These are phyloP conservation scores for Irpex lacteus DNA, from an alignment of 1,284 basidiomycete genomes.

Conservation along the genomic window DNA sequence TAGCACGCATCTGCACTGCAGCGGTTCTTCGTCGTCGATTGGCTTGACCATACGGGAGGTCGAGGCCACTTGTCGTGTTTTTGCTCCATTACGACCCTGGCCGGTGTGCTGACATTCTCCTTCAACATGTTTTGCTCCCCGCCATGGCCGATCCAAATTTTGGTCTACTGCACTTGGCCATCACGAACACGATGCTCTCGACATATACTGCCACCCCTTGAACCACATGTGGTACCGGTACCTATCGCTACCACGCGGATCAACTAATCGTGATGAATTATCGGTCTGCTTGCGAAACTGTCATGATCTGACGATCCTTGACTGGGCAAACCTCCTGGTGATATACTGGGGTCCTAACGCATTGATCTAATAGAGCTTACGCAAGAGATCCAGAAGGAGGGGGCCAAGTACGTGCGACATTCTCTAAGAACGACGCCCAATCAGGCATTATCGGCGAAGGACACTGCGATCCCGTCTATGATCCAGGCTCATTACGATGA, in stretches of 20 bases:
- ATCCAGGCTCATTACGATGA: conserved; percentile 50
- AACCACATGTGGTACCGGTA: neutral
- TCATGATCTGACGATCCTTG: neutral
- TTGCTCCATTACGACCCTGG: neutral
- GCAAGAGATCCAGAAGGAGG: conserved; percentile 53
- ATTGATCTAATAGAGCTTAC: conserved; percentile 43
- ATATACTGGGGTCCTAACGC: neutral
- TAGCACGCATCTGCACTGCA: neutral
- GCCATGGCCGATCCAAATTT: neutral
- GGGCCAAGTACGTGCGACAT: conserved; percentile 50
- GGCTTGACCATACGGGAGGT: neutral
- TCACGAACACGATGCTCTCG: neutral
- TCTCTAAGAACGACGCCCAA: conserved; percentile 36
- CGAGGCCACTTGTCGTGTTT: neutral
- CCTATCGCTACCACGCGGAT: neutral
- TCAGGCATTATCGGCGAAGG: conserved; percentile 32
- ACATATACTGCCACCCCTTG: neutral
- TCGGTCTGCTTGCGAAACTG: neutral
- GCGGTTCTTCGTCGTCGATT: neutral
- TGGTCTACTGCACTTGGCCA: neutral
- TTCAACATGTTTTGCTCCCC: neutral
- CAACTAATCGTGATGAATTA: neutral
- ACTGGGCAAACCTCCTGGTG: neutral
- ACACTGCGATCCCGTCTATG: conserved; percentile 42
- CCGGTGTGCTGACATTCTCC: neutral